A percentile compares a stretch with the other conserved stretches of the same genome.
These are phyloP conservation scores for Oryza australiensis DNA, from an alignment of 176 grass and related monocot species.

Conservation along the genomic window DNA sequence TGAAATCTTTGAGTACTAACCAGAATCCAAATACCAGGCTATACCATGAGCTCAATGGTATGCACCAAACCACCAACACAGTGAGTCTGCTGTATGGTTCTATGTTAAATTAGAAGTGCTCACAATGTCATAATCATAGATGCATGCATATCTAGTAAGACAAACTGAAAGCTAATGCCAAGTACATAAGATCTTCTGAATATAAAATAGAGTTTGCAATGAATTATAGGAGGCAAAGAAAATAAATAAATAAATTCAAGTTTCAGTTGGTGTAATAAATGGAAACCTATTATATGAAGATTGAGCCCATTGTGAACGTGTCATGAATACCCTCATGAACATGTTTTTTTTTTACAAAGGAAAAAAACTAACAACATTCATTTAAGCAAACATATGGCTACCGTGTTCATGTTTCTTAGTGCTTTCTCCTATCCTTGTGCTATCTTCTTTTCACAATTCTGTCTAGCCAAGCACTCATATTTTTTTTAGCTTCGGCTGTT, in stretches of 20 bases:
- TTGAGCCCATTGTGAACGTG: neutral
- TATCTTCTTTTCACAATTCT: neutral
- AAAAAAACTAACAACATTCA: neutral
- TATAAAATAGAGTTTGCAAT: neutral
- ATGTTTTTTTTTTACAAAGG: neutral
- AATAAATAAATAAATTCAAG: neutral
- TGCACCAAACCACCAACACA: no score
- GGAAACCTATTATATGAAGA: neutral
- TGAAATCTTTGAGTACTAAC: slow-evolving; percentile 8
- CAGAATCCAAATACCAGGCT: neutral
- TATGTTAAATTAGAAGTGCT: neutral
- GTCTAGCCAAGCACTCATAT: neutral
- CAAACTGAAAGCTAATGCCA: neutral
- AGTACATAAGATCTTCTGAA: neutral
- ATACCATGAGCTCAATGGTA: no score
- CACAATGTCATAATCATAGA: neutral
- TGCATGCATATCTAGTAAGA: neutral
- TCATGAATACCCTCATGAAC: neutral
- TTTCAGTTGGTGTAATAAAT: neutral
- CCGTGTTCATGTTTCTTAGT: neutral
- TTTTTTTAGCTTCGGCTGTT: neutral
- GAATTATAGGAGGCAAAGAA: neutral
- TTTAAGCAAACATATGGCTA: neutral
- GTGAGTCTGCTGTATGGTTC: neutral
- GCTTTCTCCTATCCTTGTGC: neutral